Evolutionary conservation across 495 filamentous ascomycete species (phyloP).

Genomic region (Trichoderma reesei): DNA sequence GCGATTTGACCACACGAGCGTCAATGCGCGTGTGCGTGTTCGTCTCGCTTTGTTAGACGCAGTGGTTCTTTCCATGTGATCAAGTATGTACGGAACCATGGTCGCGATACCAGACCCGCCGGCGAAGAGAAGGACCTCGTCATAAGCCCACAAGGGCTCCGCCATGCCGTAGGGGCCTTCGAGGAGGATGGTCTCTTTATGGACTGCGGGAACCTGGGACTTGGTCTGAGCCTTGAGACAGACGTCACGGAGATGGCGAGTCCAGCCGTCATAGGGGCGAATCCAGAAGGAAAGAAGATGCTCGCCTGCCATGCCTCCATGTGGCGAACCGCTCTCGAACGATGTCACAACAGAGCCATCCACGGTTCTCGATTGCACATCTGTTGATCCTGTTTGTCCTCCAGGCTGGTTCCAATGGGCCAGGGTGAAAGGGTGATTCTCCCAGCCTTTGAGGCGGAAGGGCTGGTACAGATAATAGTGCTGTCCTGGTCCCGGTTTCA

Average conservation of each 20-base stretch:
- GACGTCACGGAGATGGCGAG: slow-evolving; percentile 29
- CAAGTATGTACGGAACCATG: slow-evolving; percentile 41
- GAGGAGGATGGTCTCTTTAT: slow-evolving; percentile 30
- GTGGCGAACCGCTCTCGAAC: background rate
- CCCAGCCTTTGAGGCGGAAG: slow-evolving; percentile 40
- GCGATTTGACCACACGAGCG: slow-evolving; percentile 34
- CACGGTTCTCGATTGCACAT: background rate
- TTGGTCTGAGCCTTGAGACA: slow-evolving; percentile 16
- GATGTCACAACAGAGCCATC: background rate
- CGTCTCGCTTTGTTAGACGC: slow-evolving; percentile 12
- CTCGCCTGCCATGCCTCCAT: background rate
- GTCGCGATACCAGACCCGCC: slow-evolving; percentile 51
- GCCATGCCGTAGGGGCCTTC: slow-evolving; percentile 50
- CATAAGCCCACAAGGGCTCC: slow-evolving; percentile 37
- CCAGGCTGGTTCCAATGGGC: slow-evolving; percentile 25
- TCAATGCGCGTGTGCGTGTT: slow-evolving; percentile 20
- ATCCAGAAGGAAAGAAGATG: slow-evolving; percentile 13
- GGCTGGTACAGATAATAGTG: slow-evolving; percentile 50
- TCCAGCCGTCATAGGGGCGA: slow-evolving; percentile 36
- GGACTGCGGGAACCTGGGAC: slow-evolving; percentile 13
- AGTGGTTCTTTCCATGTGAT: slow-evolving; percentile 22
- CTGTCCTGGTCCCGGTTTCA: slow-evolving; percentile 37
- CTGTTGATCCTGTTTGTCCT: background rate
- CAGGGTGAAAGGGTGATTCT: slow-evolving; percentile 51
- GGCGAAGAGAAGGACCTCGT: slow-evolving; percentile 45